Evolutionary conservation across 768 basidiomycete genomes (phyloP), one percentile per base, ranked within the genome.

Genomic region (Psilocybe subaeruginosa): DNA sequence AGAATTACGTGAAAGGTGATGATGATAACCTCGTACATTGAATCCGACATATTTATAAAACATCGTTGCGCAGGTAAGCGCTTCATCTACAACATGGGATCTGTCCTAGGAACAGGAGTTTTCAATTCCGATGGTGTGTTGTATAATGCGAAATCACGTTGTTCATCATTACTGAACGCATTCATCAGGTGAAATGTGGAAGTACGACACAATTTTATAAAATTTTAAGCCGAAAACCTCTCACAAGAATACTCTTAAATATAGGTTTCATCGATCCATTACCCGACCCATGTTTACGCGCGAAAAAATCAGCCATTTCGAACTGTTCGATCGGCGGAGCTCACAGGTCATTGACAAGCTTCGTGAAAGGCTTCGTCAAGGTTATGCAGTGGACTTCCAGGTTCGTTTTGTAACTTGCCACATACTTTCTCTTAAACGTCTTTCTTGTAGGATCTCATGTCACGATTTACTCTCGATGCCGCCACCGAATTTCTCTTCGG

Each of bases 401-500:
- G 82, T 82, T 49, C 31, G 59, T 58, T 14, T 37, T 46, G 54
- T 41, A 54, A 54, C 14, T 3, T 56, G 16, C 12, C 11, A 35
- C 47, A 48, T 33, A 54, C 4, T 12, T 17, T 46, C 43, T 19
- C 37, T 46, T 8, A 29, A 4, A 52, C 49, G 3, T 48, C 3
- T 54, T 17, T 27, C 59, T 7, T 43, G 41, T 16, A 85, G 82
- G 87, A 87, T 65, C 72, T 86, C 3, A 82, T 87, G 68, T 81
- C 79, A 2, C 80, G 86, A 2, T 89, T 88, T 68, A 88, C 88
- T 0, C 80, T 90, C 23, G 89, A 90, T 73, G 80, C 85, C 2
- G 86, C 87, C 1, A 83, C 86, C 0, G 86, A 88, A 58, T 88
- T 88, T 66, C 78, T 90, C 37, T 88, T 89, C 56, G 87, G 87